Percentiles rank a stretch among this genome's conserved stretches.
phyloP scores from a whole-genome alignment of 2,329 filamentous ascomycete genomes.

The Cladobotryum mycophilum region DNA sequence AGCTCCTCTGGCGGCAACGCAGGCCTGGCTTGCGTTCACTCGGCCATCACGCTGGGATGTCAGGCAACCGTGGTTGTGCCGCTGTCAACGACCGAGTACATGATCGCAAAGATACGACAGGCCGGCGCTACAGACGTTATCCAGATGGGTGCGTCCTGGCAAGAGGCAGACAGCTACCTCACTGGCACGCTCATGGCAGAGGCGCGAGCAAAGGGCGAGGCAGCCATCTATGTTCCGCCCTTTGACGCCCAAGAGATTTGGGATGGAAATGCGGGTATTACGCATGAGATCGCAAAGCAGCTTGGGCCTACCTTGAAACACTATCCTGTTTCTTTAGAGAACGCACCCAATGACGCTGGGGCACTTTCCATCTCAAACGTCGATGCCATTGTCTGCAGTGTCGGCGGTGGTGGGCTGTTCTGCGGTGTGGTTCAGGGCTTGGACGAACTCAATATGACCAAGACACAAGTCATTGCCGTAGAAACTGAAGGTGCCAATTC shows the following conservation, averaged over 20 bases:
- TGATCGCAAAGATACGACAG: conserved; percentile 60
- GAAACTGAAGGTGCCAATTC: conserved; percentile 69
- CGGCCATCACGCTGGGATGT: conserved; percentile 54
- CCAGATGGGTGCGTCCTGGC: conserved; percentile 59
- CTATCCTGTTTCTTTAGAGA: conserved; percentile 35
- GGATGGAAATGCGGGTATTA: conserved; percentile 54
- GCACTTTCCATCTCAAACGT: conserved; percentile 38
- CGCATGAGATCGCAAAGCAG: conserved; percentile 39
- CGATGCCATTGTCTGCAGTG: conserved; percentile 65
- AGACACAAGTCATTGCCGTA: conserved; percentile 55
- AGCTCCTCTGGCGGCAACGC: conserved; percentile 72
- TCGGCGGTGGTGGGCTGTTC: conserved; percentile 76
- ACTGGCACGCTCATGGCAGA: conserved; percentile 42
- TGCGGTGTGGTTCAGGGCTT: conserved; percentile 66
- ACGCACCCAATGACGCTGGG: conserved; percentile 62
- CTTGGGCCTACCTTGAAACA: conserved; percentile 21
- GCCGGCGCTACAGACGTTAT: conserved; percentile 59
- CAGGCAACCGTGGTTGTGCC: conserved; percentile 70
- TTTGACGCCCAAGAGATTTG: conserved; percentile 63
- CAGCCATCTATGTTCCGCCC: conserved; percentile 56
- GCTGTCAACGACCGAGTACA: conserved; percentile 53
- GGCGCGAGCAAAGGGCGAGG: conserved; percentile 22
- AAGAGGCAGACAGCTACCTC: conserved; percentile 62
- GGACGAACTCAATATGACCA: conserved; percentile 15
- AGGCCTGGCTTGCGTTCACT: conserved; percentile 70